Evolutionary conservation across 331 rosid genomes (phyloP), one percentile per base, ranked within the genome.

Genomic region (Rhamnella rubrinervis): DNA sequence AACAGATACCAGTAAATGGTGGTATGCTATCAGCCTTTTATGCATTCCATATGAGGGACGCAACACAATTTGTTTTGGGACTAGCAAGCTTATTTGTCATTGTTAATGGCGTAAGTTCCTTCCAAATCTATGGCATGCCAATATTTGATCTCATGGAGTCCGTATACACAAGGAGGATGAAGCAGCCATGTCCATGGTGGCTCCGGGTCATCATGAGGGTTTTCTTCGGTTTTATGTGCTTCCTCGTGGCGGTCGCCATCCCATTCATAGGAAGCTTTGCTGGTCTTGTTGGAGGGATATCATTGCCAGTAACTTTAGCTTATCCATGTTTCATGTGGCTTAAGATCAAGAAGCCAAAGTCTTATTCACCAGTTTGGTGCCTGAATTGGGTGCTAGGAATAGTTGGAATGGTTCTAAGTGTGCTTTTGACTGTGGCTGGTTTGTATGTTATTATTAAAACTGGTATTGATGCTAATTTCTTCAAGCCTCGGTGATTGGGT

Each of bases 251-350:
- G 0, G 80, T 82, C 61, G 86, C 80, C 25, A 21, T 70, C 18
- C 80, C 83, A 1, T 82, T 82, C 75, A 31, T 74, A 65, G 71
- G 75, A 28, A 78, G 72, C 64, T 15, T 82, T 3, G 86, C 46
- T 0, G 73, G 80, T 56, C 72, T 82, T 8, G 14, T 80, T 3
- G 83, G 83, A 70, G 86, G 86, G 19, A 60, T 78, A 1, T 62
- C 80, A n/a, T 28, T 82, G 61, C 86, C 86, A 0, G 78, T 82
- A n/a, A 78, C 86, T 17, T 58, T 78, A 28, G 86, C 83, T 9
- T 77, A 69, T 62, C 86, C 86, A 1, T 74, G 86, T 47, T 82
- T 82, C 61, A 82, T 71, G 86, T 82, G 86, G 86, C 61, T 82
- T 18, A 61, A 66, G 67, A 74, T 78, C n/a, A 82, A 77, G 69